These are phyloP conservation scores for Mycena capillaripes DNA, from an alignment of 768 basidiomycete genomes.

Conservation along the genomic window DNA sequence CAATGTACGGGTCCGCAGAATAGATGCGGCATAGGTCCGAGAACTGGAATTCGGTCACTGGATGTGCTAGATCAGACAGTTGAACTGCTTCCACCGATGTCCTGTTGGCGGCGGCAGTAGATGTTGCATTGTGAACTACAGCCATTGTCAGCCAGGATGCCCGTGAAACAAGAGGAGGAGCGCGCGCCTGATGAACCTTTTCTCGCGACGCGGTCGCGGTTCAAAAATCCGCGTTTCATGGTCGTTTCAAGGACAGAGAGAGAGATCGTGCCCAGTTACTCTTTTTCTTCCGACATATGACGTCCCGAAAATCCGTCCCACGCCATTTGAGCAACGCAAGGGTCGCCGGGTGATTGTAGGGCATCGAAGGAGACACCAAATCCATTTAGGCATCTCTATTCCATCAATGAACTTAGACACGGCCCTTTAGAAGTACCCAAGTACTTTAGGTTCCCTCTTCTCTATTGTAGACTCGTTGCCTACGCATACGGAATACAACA, in stretches of 20 bases:
- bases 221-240: slow-evolving; percentile 33
- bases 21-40: slow-evolving; percentile 3
- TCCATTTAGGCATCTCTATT: neutral
- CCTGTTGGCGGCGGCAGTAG: too few species aligned
- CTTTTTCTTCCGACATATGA: neutral
- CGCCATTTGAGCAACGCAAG: slow-evolving; percentile 16
- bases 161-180: too few species aligned
- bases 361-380: too few species aligned
- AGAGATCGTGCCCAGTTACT: neutral
- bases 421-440: too few species aligned
- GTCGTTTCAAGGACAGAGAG: neutral
- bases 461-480: too few species aligned
- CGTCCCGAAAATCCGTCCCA: slow-evolving; percentile 14
- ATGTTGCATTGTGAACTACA: too few species aligned
- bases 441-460: too few species aligned
- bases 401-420: too few species aligned
- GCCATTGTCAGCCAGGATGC: too few species aligned
- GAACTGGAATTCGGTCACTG: neutral
- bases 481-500: slow-evolving; percentile 31
- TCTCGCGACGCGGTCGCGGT: neutral
- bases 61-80: neutral
- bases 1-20: slow-evolving; percentile 16
- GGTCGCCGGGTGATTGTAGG: neutral
- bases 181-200: too few species aligned
- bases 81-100: too few species aligned